Base-by-base conservation (phyloP, 2,329 filamentous ascomycete genomes). In the Diaporthe citrichinensis region DNA sequence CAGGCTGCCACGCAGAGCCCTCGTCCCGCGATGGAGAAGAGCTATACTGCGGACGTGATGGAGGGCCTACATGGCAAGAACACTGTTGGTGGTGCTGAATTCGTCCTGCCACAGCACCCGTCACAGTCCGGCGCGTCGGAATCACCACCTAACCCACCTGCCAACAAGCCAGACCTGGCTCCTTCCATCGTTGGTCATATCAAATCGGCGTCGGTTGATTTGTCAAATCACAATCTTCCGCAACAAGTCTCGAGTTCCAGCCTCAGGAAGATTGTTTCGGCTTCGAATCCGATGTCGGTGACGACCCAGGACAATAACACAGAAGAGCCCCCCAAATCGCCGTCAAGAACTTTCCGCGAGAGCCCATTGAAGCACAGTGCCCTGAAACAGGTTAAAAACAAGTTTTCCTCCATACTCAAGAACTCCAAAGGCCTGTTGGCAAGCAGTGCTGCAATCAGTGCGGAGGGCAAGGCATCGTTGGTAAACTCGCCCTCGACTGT, bases 371-470 rank as follows among this genome's bases (percentile, higher is more conserved):
- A 73, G 44, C 57, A 73, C 14, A 77, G 72, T 41, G 71, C 76
- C 20, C 55, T 98, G 76, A 98, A 96, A 84, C 95, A 97, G 71
- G 96, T 97, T 39, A 98, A 98, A 86, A 95, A 94, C 81, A 97
- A 95, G 82, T 88, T 98, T 65, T 97, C 96, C 62, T 98, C 96
- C 14, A 95, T 98, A 76, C 88, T 98, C 79, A 96, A 95, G 84
- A 94, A 93, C 73, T 97, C 96, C 5, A 96, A 94, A 83, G 94
- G 93, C 20, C 90, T 98, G 67, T 93, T 98, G 77, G 95, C 93
- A 25, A 97, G 94, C 79, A 96, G 91, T 79, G 91, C 91, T 3
- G 90, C 88, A 23, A 85, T 90, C 51, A 92, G 90, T 79, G 91
- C 91, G 0, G 91, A 93, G 78, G 89, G 90, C 10, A 93, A 92